Conservation (phyloP, 768 basidiomycete species). For the Collybia sordida region DNA sequence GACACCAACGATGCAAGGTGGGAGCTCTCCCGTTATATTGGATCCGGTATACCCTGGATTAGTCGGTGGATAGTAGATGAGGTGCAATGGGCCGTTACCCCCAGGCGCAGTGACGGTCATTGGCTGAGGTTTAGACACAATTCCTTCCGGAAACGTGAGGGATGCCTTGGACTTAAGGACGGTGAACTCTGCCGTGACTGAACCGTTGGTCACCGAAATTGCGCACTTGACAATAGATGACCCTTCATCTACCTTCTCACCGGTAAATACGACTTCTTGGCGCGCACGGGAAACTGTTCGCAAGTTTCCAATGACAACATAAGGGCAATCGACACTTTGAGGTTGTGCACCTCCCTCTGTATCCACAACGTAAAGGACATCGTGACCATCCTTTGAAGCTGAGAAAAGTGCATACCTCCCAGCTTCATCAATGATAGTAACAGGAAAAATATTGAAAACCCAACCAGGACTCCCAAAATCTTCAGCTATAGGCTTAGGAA, state of each 20-base stretch:
- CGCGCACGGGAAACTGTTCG: constrained; percentile 28
- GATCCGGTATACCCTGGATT: constrained; percentile 60
- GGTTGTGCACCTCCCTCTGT: constrained; percentile 24
- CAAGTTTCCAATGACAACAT: constrained; percentile 37
- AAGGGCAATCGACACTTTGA: constrained; percentile 38
- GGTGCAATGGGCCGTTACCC: constrained; percentile 48
- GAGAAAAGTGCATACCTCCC: constrained; percentile 34
- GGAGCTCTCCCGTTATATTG: constrained; percentile 49
- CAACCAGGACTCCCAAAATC: constrained; percentile 65
- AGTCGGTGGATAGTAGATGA: constrained; percentile 65
- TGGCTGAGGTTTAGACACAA: constrained; percentile 50
- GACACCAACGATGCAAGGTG: constrained; percentile 62
- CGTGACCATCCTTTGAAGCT: constrained; percentile 40
- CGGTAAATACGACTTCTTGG: constrained; percentile 41
- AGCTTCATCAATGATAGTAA: constrained; percentile 40
- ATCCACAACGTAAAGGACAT: constrained; percentile 39
- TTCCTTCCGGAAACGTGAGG: constrained; percentile 23
- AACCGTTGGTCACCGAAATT: constrained; percentile 18
- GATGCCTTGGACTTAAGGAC: constrained; percentile 16
- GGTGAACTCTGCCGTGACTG: constrained; percentile 15
- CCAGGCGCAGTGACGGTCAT: constrained; percentile 38
- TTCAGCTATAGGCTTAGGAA: constrained; percentile 42
- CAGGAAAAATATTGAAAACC: constrained; percentile 47
- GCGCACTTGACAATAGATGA: constrained; percentile 36
- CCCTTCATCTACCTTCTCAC: constrained; percentile 37